Base-by-base conservation (phyloP, 139 green algal species). In the Micromonas commoda region DNA sequence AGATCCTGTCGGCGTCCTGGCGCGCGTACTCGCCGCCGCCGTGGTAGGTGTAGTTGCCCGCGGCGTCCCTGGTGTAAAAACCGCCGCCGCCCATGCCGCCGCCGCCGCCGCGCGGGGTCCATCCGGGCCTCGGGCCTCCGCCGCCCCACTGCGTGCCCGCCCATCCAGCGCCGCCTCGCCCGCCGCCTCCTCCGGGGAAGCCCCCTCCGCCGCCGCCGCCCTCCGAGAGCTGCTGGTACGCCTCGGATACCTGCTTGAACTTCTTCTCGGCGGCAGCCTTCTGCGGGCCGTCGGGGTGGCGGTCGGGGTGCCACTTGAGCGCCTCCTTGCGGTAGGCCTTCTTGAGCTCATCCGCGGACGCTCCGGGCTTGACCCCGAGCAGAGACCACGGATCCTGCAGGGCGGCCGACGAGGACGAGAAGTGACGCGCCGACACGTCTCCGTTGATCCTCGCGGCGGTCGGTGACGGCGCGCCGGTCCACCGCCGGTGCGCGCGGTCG, bases 281-380 rank as follows among this genome's bases (percentile, higher is more conserved):
- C 3, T 51, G 38, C 35, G 5, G 13, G 20, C 70, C 67, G 13
- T 64, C 35, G 5, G 24, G 32, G 13, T 80, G 73, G 1, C 77
- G 65, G 38, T 81, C 77, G 3, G 77, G 77, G 29, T 81, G 77
- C 77, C 77, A 81, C 9, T 71, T 72, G 29, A 81, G n/a, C 39
- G 77, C 77, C n/a, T 81, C 66, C 20, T 29, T 24, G 31, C 77
- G 64, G 68, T 81, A 81, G 66, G 65, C 67, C 45, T 77, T 77
- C 77, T 81, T 81, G 34, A 81, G 45, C 45, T 81, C 77, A 4
- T 81, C 77, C 29, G 61, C 37, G 2, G 67, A 57, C 2, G 66
- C 20, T 6, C 28, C 28, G 3, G 39, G 39, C n/a, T 26, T 52
- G 6, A 81, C 77, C 29, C 67, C 64, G 28, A 81, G 52, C 13